phyloP scores from a whole-genome alignment of 2,329 filamentous ascomycete genomes.

The Cryphonectria naterciae region DNA sequence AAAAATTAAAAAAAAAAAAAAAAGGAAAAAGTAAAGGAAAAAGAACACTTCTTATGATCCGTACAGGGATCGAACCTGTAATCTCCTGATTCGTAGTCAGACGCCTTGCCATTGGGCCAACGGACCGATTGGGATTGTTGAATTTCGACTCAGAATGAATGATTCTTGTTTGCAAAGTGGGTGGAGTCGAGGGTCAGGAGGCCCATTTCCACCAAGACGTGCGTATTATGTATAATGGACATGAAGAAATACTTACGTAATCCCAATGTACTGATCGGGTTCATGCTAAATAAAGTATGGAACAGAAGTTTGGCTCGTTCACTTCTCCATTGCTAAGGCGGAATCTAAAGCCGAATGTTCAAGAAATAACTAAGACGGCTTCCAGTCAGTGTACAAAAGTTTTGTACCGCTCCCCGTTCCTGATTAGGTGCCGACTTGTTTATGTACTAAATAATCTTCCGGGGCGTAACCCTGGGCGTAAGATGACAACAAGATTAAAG shows the following conservation, averaged over 20 bases:
- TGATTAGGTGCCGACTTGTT: neutral
- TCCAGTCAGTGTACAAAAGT: neutral
- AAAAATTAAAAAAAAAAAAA: neutral
- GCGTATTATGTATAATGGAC: neutral
- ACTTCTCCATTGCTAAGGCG: neutral
- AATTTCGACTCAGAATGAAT: neutral
- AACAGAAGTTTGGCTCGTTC: neutral
- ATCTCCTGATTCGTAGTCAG: conserved; percentile 45
- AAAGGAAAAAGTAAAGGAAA: neutral
- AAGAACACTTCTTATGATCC: conserved; percentile 27
- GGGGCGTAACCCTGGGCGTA: too few relatives aligned
- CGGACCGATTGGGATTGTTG: conserved; percentile 16
- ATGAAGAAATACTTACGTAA: neutral
- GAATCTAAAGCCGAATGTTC: neutral
- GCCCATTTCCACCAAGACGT: neutral
- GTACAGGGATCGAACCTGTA: conserved; percentile 44
- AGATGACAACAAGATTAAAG: neutral
- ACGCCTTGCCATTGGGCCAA: conserved; percentile 42
- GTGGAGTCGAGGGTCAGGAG: neutral
- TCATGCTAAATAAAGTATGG: neutral
- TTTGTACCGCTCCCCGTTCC: neutral
- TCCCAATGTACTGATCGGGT: neutral
- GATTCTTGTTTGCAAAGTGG: neutral
- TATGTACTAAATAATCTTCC: neutral
- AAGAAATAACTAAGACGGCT: neutral